Evolutionary conservation across 768 basidiomycete genomes (phyloP), one percentile per base, ranked within the genome.

Genomic region (Holtermannia corniformis): DNA sequence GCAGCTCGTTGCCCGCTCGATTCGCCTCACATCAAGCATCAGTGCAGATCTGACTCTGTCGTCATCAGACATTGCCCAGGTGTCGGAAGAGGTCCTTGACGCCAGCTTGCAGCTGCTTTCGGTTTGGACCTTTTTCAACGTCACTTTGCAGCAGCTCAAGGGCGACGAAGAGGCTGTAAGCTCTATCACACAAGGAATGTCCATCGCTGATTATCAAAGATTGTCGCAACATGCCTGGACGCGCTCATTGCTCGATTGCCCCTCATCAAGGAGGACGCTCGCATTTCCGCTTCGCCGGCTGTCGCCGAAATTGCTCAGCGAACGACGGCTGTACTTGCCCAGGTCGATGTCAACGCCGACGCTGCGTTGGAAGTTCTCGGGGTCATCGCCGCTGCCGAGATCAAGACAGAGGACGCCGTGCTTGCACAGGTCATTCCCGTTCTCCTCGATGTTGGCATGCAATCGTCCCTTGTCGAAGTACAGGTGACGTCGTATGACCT

Each of bases 241-340:
- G 76, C 91, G 7, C 71, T 95, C 13, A 75, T 78, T 2, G 79
- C 81, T 40, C 81, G 87, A 28, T 72, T 93, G 0, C 77, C 80
- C 0, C 74, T 78, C 4, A 76, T 93, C 49, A 74, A 81, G 3
- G 73, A 78, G 7, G 74, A 76, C 20, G 73, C 79, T 44, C 82
- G 92, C 12, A 70, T 73, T 28, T 76, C 76, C 24, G 73, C 80
- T 26, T 76, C 77, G 22, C 60, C 76, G 23, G 76, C 72, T 4
- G 74, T 89, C 44, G 72, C 76, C 26, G 76, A 77, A 27, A 81
- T 86, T 49, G 66, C 85, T 46, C 71, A 72, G 2, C 68, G 71
- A 20, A 78, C 84, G 45, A 74, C 74, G 7, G 58, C 82, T n/a
- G 58, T 86, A 14, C 60, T 77, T 14, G 61, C 64, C 5, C 73